Evolutionary conservation across 2,329 filamentous ascomycete species (phyloP).

Genomic region (Trematosphaeria pertusa): DNA sequence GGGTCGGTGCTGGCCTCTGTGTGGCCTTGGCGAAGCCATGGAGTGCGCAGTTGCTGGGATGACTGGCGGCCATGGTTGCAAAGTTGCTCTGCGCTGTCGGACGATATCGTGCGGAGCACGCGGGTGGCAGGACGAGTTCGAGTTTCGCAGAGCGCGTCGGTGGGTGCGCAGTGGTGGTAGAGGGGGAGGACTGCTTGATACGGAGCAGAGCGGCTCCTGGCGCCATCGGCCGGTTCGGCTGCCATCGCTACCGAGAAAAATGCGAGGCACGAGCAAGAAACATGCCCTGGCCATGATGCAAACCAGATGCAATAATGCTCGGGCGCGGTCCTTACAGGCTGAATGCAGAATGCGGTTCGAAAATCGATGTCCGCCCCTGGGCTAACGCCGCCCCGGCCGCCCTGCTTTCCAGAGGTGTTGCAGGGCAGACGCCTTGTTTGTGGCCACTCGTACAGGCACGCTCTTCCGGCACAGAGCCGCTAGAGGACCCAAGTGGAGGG

Average conservation of each 20-base stretch:
- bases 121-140: slow-evolving; percentile 1
- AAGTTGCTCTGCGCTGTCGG: neutral
- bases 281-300: slow-evolving; percentile 12
- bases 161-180: neutral
- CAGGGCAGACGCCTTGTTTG: slow-evolving; percentile 1
- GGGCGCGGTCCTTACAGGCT: slow-evolving; percentile 19
- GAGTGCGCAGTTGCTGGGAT: slow-evolving; percentile 16
- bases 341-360: slow-evolving; percentile 18
- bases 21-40: slow-evolving; percentile 57
- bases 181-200: neutral
- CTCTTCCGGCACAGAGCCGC: slow-evolving; percentile 4
- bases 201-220: neutral
- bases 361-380: slow-evolving; percentile 1
- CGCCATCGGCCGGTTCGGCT: neutral
- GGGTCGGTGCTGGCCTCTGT: slow-evolving; percentile 71
- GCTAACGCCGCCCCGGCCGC: neutral
- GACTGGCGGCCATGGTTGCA: slow-evolving; percentile 1
- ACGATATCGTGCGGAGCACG: neutral
- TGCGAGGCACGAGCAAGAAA: slow-evolving; percentile 21
- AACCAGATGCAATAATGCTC: slow-evolving; percentile 1
- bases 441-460: slow-evolving; percentile 12
- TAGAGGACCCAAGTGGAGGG: neutral
- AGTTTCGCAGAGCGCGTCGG: neutral
- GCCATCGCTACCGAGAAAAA: slow-evolving; percentile 8
- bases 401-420: neutral